Base-by-base conservation (phyloP, 139 green algal genomes). In the Chlamydomonas incerta region DNA sequence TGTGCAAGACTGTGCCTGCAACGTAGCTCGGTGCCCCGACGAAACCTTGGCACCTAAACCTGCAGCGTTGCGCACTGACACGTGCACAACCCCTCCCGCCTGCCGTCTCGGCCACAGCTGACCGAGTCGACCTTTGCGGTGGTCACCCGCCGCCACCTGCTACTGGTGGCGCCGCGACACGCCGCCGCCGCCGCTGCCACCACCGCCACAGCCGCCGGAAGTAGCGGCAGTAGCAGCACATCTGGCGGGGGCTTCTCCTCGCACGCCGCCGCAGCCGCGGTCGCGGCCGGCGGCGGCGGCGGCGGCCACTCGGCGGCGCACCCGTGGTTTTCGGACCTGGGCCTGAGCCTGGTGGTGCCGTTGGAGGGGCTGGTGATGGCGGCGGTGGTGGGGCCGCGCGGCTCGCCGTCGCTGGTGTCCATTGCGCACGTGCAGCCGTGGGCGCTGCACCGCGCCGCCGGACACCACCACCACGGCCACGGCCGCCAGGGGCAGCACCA, bases 131-230 rank as follows among this genome's bases (percentile, higher is more conserved):
- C 52, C 23, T 85, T 86, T 28, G 85, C 69, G 17, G 24, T 89
- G 1, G 77, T 85, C 14, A 86, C 77, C 1, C 77, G 46, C 31
- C 57, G 41, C 1, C 85, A 89, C 60, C 68, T 89, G 37, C 62
- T 89, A 28, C 35, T 84, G 52, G 77, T 69, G 23, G 73, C 76
- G 10, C 76, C 77, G 8, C 68, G 47, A 1, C 85, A 82, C 23
- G 8, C 60, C 18, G 2, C 60, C 2, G 23, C 60, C 60, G 24
- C 60, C 60, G 31, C 60, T 15, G 24, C 60, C 41, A 50, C 6
- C 41, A 50, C 6, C 41, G 41, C 6, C 41, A 8, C 6, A 50
- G 2, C 24, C 60, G 23, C 24, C 23, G 18, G 8, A 60, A n/a
- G n/a, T n/a, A n/a, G n/a, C n/a, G n/a, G n/a, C n/a, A n/a, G n/a